Conservation (phyloP, 345 rosid species). For the Sisymbrium altissimum region DNA sequence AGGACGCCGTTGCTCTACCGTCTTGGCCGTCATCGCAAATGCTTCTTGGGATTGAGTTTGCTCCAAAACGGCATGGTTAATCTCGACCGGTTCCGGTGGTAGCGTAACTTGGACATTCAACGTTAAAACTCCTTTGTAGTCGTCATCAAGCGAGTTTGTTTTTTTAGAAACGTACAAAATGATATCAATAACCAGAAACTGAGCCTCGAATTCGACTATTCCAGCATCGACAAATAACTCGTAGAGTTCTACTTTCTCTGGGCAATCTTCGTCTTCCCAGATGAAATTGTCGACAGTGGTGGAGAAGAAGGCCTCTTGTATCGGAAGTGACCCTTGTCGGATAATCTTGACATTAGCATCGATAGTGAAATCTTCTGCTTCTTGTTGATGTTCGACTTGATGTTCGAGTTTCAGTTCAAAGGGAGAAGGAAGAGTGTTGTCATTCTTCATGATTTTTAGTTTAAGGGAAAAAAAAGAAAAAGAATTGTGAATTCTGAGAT, state of each 20-base stretch:
- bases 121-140: conserved; percentile 19
- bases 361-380: not conserved
- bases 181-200: not conserved
- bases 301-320: not conserved
- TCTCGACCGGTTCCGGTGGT: not conserved
- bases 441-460: not conserved
- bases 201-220: not conserved
- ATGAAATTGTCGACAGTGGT: not conserved
- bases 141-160: not conserved
- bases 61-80: not conserved
- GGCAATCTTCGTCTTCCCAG: conserved; percentile 14
- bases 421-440: not conserved
- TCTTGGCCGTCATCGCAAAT: not conserved
- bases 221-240: conserved; percentile 6
- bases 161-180: not conserved
- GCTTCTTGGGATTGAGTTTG: not conserved
- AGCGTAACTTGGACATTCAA: conserved; percentile 10
- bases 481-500: too few species aligned
- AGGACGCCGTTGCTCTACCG: not conserved
- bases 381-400: not conserved
- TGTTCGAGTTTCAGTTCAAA: not conserved
- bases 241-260: conserved; percentile 11
- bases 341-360: not conserved
- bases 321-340: not conserved
- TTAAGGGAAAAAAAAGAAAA: not conserved